phyloP scores from a whole-genome alignment of 148 eudicot genomes.

The Limonium bicolor region DNA sequence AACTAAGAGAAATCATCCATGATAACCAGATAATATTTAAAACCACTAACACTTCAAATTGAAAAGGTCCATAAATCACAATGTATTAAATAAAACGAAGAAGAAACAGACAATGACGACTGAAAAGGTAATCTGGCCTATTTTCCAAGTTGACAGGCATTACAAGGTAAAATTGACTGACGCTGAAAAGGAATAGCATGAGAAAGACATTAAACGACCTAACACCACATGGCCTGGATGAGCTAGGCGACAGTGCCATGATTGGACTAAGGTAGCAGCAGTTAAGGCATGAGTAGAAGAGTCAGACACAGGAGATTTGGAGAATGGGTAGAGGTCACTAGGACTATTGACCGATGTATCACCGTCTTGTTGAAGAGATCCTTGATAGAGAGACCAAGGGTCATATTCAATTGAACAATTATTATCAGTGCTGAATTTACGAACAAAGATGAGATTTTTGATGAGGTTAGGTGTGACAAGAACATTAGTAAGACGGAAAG shows the following conservation, averaged over 20 bases:
- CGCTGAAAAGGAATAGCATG: neutral
- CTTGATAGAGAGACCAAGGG: neutral
- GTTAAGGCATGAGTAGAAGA: neutral
- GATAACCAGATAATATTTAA: slow-evolving; percentile 9
- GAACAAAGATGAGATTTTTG: neutral
- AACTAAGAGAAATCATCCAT: slow-evolving; percentile 8
- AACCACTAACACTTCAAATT: neutral
- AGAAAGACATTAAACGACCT: neutral
- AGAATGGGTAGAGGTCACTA: neutral
- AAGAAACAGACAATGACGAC: neutral
- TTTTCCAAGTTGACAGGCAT: neutral
- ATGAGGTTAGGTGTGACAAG: neutral
- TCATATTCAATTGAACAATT: neutral
- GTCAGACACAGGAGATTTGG: neutral
- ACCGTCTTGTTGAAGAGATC: too few relatives aligned
- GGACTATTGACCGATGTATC: neutral
- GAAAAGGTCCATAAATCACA: slow-evolving; percentile 12
- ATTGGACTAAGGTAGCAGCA: neutral
- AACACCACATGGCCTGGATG: neutral
- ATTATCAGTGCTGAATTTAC: neutral
- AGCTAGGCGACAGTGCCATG: neutral
- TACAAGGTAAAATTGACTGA: neutral
- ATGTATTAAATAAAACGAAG: slow-evolving; percentile 7
- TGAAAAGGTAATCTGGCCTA: slow-evolving; percentile 5
- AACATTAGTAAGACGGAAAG: neutral